These are phyloP conservation scores for Fusarium ramigenum DNA, from an alignment of 2,329 filamentous ascomycete genomes.

Conservation along the genomic window DNA sequence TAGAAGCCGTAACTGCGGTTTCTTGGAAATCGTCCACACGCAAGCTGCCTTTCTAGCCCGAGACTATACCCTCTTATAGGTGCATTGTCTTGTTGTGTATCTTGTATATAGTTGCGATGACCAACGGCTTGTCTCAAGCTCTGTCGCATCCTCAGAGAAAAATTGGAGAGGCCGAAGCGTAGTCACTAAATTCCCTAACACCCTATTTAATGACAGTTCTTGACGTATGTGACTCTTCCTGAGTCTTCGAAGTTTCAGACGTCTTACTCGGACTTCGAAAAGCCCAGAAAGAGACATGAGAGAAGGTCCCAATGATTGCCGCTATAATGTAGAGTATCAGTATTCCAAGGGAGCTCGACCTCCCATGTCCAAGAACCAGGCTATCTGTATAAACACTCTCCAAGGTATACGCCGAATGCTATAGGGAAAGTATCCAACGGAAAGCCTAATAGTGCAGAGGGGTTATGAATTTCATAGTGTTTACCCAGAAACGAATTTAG, in stretches of 20 bases:
- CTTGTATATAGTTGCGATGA: neutral
- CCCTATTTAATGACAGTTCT: too few species aligned
- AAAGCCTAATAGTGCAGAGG: too few species aligned
- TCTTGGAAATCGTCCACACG: neutral
- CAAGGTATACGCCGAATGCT: too few species aligned
- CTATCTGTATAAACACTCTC: neutral
- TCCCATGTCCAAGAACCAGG: neutral
- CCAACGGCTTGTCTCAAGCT: neutral
- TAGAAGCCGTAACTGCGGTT: neutral
- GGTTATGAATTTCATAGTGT: neutral
- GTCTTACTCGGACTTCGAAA: too few species aligned
- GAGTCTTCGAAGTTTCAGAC: too few species aligned
- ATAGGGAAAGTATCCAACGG: too few species aligned
- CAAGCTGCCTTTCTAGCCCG: neutral
- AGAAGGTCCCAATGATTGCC: neutral
- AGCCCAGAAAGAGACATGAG: too few species aligned
- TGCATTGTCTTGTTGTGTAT: neutral
- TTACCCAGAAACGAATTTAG: neutral
- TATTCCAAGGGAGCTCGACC: neutral
- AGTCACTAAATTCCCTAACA: too few species aligned
- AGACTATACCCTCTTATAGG: neutral
- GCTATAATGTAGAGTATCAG: neutral
- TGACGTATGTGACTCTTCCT: too few species aligned
- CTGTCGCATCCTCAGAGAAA: accelerated
- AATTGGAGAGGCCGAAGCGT: neutral